phyloP scores from a whole-genome alignment of 1,284 basidiomycete genomes.

The Malassezia nana region DNA sequence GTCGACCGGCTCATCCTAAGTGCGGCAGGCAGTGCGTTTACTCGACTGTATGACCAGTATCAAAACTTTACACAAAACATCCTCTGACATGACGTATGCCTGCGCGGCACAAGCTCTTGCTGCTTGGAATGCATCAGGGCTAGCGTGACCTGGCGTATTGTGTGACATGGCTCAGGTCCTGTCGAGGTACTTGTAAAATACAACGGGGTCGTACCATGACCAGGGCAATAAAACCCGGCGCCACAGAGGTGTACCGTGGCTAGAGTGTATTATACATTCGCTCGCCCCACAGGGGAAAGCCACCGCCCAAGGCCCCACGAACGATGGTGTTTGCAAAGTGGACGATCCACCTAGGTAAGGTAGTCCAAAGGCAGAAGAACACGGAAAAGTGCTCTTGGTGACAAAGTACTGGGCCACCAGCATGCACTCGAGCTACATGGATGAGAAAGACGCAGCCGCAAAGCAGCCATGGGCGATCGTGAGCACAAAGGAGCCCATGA shows the following conservation, averaged over 20 bases:
- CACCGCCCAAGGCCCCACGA: conserved; percentile 58
- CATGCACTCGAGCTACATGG: conserved; percentile 50
- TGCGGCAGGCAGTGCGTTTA: conserved; percentile 43
- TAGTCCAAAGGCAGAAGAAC: conserved; percentile 53
- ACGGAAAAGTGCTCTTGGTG: conserved; percentile 52
- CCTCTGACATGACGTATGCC: conserved; percentile 13
- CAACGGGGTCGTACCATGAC: conserved; percentile 60
- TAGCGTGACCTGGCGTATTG: conserved; percentile 31
- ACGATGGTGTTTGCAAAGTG: conserved; percentile 61
- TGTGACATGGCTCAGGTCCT: conserved; percentile 50
- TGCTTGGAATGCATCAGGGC: not conserved
- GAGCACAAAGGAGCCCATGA: conserved; percentile 46
- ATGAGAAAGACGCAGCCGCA: conserved; percentile 32
- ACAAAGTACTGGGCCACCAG: conserved; percentile 50
- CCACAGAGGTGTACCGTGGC: conserved; percentile 63
- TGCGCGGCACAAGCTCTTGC: not conserved
- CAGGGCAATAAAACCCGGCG: conserved; percentile 62
- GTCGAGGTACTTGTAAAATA: conserved; percentile 51
- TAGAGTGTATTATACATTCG: conserved; percentile 56
- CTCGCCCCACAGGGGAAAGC: conserved; percentile 51
- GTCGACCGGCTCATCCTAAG: conserved; percentile 51
- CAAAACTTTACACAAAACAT: conserved; percentile 41
- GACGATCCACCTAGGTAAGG: conserved; percentile 54
- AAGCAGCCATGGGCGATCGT: conserved; percentile 50
- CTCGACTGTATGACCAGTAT: conserved; percentile 45